phyloP scores from a whole-genome alignment of 495 filamentous ascomycete genomes.

The Penicillium riverlandense region DNA sequence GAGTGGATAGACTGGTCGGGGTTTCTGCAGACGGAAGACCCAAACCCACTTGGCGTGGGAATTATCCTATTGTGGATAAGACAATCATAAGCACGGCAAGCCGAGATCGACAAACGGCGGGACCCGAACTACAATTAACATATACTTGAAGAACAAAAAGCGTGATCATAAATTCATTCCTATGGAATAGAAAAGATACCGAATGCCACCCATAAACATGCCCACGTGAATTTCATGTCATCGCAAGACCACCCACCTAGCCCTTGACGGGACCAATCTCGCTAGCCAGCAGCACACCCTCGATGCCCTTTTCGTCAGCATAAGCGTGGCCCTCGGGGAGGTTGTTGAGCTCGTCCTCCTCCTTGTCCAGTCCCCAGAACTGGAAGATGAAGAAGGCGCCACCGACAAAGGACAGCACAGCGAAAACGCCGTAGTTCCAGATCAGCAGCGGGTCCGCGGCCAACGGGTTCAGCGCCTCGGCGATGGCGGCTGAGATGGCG shows the following conservation, averaged over 20 bases:
- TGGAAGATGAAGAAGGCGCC: constrained; percentile 51
- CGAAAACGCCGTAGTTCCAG: constrained; percentile 58
- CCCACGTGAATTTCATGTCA: no score
- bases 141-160: no score
- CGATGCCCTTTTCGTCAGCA: constrained; percentile 8
- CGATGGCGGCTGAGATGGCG: constrained; percentile 57
- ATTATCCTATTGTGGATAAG: no score
- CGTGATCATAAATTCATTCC: no score
- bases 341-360: constrained; percentile 62
- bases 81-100: no score
- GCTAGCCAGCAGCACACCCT: constrained; percentile 3
- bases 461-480: constrained; percentile 53
- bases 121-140: no score
- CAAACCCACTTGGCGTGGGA: no score
- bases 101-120: no score
- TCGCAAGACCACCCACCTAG: background rate
- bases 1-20: no score
- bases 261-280: constrained; percentile 14
- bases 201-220: no score
- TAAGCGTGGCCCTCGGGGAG: constrained; percentile 13
- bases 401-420: constrained; percentile 51
- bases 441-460: constrained; percentile 59
- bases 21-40: no score
- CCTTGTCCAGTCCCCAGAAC: constrained; percentile 47
- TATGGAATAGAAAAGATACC: no score